Evolutionary conservation across 1,139 yeast genomes (phyloP).

Genomic region (Debaryomyces udenii): DNA sequence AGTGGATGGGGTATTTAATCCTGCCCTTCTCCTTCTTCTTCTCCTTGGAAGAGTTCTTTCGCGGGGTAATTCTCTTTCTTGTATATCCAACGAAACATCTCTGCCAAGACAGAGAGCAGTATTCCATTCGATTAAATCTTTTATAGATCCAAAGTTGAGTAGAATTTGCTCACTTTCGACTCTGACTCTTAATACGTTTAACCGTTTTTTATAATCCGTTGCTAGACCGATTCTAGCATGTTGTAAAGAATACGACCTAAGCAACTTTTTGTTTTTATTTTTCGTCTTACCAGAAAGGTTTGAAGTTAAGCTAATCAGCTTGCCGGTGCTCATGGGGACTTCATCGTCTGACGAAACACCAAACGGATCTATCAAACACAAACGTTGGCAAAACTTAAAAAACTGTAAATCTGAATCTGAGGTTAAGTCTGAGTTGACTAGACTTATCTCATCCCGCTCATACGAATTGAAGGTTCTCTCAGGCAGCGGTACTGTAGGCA

Average conservation of each 20-base stretch:
- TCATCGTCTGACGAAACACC: neutral
- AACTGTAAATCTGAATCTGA: constrained; percentile 43
- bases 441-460: constrained; percentile 16
- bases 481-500: constrained; percentile 14
- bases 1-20: constrained; percentile 16
- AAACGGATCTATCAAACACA: constrained; percentile 20
- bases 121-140: constrained; percentile 69
- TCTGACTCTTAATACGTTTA: constrained; percentile 61
- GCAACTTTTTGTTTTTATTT: constrained; percentile 26
- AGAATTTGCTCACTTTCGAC: constrained; percentile 71
- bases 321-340: neutral
- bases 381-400: constrained; percentile 33
- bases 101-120: constrained; percentile 60
- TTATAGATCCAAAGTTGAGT: constrained; percentile 55
- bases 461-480: constrained; percentile 20
- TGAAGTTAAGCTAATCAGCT: neutral
- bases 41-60: constrained; percentile 78
- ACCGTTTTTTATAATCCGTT: constrained; percentile 63
- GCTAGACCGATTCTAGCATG: constrained; percentile 73
- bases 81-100: constrained; percentile 65
- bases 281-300: constrained; percentile 8
- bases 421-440: constrained; percentile 31
- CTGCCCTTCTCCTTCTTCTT: constrained; percentile 37
- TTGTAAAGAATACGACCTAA: constrained; percentile 67
- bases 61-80: constrained; percentile 60